phyloP scores from a whole-genome alignment of 805 yeast genomes.

The Metschnikowia vanudenii region DNA sequence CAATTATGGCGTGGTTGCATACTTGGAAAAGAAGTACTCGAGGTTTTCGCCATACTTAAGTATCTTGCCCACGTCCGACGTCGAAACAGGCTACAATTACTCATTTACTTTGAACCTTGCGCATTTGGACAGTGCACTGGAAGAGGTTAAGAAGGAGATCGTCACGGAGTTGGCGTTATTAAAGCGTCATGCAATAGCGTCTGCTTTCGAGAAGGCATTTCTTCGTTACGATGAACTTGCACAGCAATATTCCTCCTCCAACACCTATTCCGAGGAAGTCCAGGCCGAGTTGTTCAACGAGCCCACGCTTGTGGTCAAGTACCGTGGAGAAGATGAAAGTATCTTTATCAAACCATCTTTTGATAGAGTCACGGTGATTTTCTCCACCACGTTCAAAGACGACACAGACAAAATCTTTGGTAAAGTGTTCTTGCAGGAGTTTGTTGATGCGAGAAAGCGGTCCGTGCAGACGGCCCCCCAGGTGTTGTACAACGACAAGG shows the following conservation, averaged over 20 bases:
- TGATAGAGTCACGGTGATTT: conserved; percentile 95
- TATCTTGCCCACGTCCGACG: conserved; percentile 28
- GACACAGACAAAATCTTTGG: conserved; percentile 94
- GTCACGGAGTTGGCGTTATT: conserved; percentile 68
- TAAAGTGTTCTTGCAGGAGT: conserved; percentile 86
- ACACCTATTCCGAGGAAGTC: conserved; percentile 44
- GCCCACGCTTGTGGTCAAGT: conserved; percentile 66
- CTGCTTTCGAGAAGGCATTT: conserved; percentile 89
- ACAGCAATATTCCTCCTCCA: conserved; percentile 40
- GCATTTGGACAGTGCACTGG: conserved; percentile 30
- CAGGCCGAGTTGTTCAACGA: conserved; percentile 47
- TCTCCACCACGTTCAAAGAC: conserved; percentile 91
- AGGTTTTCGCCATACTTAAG: conserved; percentile 34
- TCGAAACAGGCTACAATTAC: conserved; percentile 81
- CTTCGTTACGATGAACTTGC: conserved; percentile 70
- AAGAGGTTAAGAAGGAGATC: conserved; percentile 50
- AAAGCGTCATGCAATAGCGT: conserved; percentile 86
- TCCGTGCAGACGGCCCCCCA: conserved; percentile 98
- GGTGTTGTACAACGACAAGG: conserved; percentile 84
- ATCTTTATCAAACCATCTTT: conserved; percentile 88
- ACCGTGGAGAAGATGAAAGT: conserved; percentile 84
- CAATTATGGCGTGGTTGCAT: conserved; percentile 60
- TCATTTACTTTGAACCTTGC: conserved; percentile 67
- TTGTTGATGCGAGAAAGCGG: conserved; percentile 93
- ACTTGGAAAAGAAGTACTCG: conserved; percentile 53